Percentiles rank a stretch among this genome's conserved stretches.
Conservation (phyloP, 495 filamentous ascomycete genomes). For the Penicillium lividum region DNA sequence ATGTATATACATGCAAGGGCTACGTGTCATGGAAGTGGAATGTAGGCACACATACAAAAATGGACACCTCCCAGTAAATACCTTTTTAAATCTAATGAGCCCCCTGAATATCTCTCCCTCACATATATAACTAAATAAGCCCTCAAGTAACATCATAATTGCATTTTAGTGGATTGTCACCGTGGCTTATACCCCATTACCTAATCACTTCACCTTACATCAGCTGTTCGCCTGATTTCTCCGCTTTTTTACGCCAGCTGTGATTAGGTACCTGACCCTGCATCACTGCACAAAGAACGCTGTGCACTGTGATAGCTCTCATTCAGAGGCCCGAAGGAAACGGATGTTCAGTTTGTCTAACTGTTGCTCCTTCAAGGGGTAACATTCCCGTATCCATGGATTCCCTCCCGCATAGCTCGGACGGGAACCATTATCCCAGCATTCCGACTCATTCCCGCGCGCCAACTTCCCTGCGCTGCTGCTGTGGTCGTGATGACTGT, state of each 20-base stretch:
- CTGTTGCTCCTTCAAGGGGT: constrained; percentile 22
- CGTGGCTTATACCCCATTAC: neutral
- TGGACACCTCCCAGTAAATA: neutral
- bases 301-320: constrained; percentile 13
- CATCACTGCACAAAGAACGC: constrained; percentile 1
- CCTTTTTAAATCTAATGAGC: neutral
- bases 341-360: constrained; percentile 17
- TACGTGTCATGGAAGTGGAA: neutral
- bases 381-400: constrained; percentile 38
- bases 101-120: neutral
- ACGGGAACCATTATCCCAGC: constrained; percentile 29
- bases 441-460: constrained; percentile 42
- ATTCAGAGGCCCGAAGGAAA: neutral
- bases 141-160: neutral
- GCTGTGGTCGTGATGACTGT: constrained; percentile 81
- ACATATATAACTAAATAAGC: neutral
- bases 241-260: constrained; percentile 7
- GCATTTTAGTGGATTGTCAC: neutral
- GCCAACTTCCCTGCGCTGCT: constrained; percentile 58
- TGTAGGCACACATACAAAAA: neutral
- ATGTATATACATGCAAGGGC: neutral
- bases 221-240: constrained; percentile 12
- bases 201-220: constrained; percentile 2
- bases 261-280: constrained; percentile 1
- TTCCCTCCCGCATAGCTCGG: constrained; percentile 33